Evolutionary conservation across 2,329 filamentous ascomycete species (phyloP).

Genomic region (Pyrenochaeta sp.): DNA sequence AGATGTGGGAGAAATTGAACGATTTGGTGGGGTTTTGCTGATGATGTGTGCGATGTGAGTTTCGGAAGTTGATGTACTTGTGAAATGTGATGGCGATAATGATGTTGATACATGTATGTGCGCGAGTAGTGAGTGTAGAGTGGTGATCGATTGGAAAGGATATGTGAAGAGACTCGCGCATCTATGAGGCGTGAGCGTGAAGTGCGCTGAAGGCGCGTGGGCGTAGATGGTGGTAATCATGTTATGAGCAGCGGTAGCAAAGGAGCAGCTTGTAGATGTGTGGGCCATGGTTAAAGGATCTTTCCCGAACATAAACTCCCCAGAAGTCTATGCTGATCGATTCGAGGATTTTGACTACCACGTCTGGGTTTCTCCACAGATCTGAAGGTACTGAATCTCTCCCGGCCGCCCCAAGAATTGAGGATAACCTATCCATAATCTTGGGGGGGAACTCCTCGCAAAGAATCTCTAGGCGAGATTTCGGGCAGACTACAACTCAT

Average conservation of each 20-base stretch:
- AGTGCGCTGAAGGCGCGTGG: neutral
- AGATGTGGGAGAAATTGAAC: neutral
- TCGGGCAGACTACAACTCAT: constrained; percentile 61
- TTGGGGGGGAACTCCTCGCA: too few species aligned
- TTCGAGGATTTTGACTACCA: too few species aligned
- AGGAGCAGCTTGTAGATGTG: neutral
- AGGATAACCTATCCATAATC: too few species aligned
- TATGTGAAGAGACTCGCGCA: neutral
- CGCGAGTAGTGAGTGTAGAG: constrained; percentile 8
- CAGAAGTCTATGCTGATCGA: neutral
- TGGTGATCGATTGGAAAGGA: neutral
- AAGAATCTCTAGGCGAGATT: too few species aligned
- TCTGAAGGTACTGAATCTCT: too few species aligned
- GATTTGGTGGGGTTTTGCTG: neutral
- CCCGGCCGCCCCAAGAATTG: too few species aligned
- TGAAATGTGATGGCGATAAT: neutral
- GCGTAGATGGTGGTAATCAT: neutral
- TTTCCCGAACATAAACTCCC: neutral
- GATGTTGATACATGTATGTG: constrained; percentile 6
- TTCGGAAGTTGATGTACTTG: neutral
- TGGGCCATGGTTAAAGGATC: too few species aligned
- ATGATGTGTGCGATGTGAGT: too few species aligned
- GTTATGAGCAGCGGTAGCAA: neutral
- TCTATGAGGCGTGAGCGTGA: neutral
- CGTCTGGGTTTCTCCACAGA: too few species aligned